Percentiles rank a stretch among this genome's conserved stretches.
Evolutionary conservation across 352 stramenopile genomes (phyloP).

Genomic region (Aphanomyces stellatus): DNA sequence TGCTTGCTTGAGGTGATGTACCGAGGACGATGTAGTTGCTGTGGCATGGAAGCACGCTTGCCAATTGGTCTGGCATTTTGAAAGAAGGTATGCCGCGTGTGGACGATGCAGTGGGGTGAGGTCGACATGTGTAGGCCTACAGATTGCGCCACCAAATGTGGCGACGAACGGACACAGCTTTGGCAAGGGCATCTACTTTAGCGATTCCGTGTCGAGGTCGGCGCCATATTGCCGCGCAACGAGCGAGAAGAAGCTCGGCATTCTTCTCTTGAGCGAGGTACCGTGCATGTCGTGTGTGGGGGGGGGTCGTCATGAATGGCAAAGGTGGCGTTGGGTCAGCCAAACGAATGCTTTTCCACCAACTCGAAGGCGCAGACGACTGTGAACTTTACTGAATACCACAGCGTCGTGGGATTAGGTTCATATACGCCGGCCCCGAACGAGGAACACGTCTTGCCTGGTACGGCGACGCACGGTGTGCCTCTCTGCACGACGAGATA

Average conservation of each 20-base stretch:
- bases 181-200: constrained; percentile 83
- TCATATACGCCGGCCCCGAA: constrained; percentile 43
- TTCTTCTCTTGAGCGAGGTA: constrained; percentile 21
- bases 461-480: too few species aligned
- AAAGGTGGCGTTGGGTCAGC: constrained; percentile 62
- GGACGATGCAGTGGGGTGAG: neutral
- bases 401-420: constrained; percentile 61
- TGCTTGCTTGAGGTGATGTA: neutral
- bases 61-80: constrained; percentile 81
- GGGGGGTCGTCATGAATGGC: constrained; percentile 46
- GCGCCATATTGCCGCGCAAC: constrained; percentile 45
- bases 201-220: constrained; percentile 64
- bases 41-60: constrained; percentile 80
- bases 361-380: constrained; percentile 41
- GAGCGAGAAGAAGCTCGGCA: constrained; percentile 31
- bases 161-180: constrained; percentile 67
- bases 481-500: constrained; percentile 20
- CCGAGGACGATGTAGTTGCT: constrained; percentile 43
- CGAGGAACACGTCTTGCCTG: constrained; percentile 34
- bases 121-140: constrained; percentile 31
- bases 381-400: constrained; percentile 38
- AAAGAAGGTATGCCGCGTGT: constrained; percentile 23
- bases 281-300: constrained; percentile 3
- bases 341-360: constrained; percentile 46
- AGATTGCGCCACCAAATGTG: constrained; percentile 71